These are phyloP conservation scores for Sporisorium exsertum DNA, from an alignment of 1,284 basidiomycete genomes.

Conservation along the genomic window DNA sequence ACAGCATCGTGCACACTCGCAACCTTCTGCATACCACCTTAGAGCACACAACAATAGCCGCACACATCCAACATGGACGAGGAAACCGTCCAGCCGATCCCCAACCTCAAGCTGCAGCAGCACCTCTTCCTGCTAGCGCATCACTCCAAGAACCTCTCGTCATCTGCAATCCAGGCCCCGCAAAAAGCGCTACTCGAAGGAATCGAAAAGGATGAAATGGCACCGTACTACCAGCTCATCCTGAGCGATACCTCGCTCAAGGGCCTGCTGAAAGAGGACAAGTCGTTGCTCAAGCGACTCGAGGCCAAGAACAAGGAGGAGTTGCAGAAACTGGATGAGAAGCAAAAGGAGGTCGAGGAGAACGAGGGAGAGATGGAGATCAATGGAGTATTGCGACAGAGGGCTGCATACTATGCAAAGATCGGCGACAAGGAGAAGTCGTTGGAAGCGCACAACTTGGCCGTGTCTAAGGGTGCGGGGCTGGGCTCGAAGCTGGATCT, in stretches of 20 bases:
- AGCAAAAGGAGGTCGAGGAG: constrained; percentile 86
- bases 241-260: constrained; percentile 66
- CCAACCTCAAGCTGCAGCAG: constrained; percentile 67
- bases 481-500: constrained; percentile 94
- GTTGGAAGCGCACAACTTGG: constrained; percentile 83
- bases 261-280: constrained; percentile 71
- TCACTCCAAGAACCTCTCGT: constrained; percentile 39
- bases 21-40: neutral
- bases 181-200: constrained; percentile 78
- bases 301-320: constrained; percentile 82
- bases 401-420: constrained; percentile 85
- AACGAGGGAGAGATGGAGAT: constrained; percentile 94
- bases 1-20: neutral
- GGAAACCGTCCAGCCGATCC: constrained; percentile 64
- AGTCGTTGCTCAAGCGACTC: constrained; percentile 77
- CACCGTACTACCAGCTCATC: constrained; percentile 63
- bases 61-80: constrained; percentile 56
- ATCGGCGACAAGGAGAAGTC: constrained; percentile 83
- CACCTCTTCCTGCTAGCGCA: constrained; percentile 62
- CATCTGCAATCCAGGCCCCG: constrained; percentile 72
- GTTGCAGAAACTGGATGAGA: constrained; percentile 81
- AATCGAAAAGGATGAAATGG: constrained; percentile 79
- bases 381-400: constrained; percentile 84
- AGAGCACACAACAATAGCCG: neutral
- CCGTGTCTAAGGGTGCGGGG: constrained; percentile 91